Evolutionary conservation across 148 eudicot species (phyloP).

Genomic region (Oxyria digyna): DNA sequence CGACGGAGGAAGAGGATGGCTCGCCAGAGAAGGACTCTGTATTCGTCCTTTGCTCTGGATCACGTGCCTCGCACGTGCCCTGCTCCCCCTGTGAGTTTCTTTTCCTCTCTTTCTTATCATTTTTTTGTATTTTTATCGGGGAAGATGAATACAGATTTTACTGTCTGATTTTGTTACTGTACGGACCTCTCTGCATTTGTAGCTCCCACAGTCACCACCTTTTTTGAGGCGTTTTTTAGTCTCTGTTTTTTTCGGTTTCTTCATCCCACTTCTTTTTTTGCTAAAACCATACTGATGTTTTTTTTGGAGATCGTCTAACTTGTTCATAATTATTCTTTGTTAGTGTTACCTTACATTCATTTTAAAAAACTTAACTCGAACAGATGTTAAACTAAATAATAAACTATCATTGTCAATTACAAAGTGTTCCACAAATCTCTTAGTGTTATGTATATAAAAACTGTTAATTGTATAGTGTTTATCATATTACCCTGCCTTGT

Average conservation of each 20-base stretch:
- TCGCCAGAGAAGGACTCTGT: background rate
- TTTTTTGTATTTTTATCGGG: no score
- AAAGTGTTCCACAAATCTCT: no score
- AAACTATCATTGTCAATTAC: no score
- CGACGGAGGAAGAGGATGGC: background rate
- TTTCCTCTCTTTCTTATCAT: no score
- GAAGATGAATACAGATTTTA: background rate
- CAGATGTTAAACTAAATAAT: no score
- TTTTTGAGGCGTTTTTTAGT: background rate
- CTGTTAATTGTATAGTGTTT: no score
- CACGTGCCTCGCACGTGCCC: background rate
- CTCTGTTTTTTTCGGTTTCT: background rate
- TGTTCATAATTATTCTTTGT: no score
- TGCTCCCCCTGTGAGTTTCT: background rate
- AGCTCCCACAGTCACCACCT: background rate
- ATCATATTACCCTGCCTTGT: no score
- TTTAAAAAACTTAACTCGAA: no score
- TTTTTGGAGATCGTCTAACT: no score
- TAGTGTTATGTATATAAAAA: no score
- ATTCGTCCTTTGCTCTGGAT: background rate
- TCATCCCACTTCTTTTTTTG: background rate
- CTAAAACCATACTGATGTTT: background rate
- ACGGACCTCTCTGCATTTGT: background rate
- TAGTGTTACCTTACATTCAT: no score
- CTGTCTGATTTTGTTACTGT: background rate